Base-by-base conservation (phyloP, 768 basidiomycete species). In the Chalciporus sphaerocephalus region DNA sequence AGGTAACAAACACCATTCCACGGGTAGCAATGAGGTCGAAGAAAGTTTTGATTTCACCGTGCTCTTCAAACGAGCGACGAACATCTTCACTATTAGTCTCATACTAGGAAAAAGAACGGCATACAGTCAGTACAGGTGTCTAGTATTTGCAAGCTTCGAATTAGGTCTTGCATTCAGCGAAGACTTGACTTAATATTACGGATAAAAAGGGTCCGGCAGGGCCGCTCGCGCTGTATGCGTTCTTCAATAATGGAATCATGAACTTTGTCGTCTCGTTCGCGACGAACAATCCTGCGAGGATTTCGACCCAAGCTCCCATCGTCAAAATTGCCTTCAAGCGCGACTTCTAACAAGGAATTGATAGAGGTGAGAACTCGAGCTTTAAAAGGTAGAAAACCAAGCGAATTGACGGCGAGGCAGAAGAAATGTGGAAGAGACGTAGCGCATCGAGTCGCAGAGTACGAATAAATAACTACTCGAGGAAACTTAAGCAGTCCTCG, bases 1-100 rank as follows among this genome's bases (percentile, higher is more conserved):
- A 99, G 38, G 95, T 99, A 36, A 98, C 87, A 66, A 99, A 99
- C 12, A 97, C 87, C 90, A 99, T 96, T n/a, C 96, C 96, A 49
- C 96, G 78, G 10, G 88, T 94, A 39, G 82, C 79, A 51, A 98
- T 89, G 16, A 98, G 73, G 68, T 99, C 96, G 66, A 97, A 98
- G 65, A 94, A 97, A 1, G 90, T 93, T 69, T 92, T 93, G 72
- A 98, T 91, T 59, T 92, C 91, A 52, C 96, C 96, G 60, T 92
- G 89, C 48, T 87, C 85, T 69, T 92, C 91, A 67, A 98, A 99
- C 42, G 81, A 79, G 35, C 74, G 76, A 50, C 88, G 85, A 7
- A 99, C 84, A 61, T 87, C 85, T 4, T 84, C 82, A 61, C 90
- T 91, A 54, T 82, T 81, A 27, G 89, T 91, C 75, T 92, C 90